phyloP scores from a whole-genome alignment of 441 rosid species.

The Flueggea neowawraea region DNA sequence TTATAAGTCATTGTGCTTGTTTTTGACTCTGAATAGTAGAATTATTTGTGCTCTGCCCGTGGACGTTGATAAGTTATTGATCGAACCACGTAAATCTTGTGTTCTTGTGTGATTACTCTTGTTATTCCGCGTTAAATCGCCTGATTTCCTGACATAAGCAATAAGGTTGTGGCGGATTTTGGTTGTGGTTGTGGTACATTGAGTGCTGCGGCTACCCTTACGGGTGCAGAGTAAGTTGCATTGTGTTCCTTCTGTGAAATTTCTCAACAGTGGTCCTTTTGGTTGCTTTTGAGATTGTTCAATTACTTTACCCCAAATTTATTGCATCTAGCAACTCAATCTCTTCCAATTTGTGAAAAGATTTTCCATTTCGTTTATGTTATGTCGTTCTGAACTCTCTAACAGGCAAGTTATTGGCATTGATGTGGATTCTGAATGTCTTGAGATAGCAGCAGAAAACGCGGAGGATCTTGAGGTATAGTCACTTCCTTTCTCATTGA shows the following conservation, averaged over 20 bases:
- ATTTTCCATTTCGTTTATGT: slow-evolving; percentile 5
- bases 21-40: too few species aligned
- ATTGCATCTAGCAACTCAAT: too few species aligned
- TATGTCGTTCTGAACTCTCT: slow-evolving; percentile 10
- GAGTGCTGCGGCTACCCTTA: slow-evolving; percentile 79
- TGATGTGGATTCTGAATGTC: slow-evolving; percentile 76
- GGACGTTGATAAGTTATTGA: too few species aligned
- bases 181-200: slow-evolving; percentile 96
- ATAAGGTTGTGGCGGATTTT: slow-evolving; percentile 86
- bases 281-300: too few species aligned
- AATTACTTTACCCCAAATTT: too few species aligned
- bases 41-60: too few species aligned
- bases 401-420: slow-evolving; percentile 74
- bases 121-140: too few species aligned
- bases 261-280: neutral
- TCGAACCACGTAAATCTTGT: too few species aligned
- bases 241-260: neutral
- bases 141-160: too few species aligned
- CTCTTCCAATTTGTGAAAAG: neutral
- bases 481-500: neutral
- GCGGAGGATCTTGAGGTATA: slow-evolving; percentile 85
- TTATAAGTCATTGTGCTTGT: too few species aligned
- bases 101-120: too few species aligned
- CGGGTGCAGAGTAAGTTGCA: slow-evolving; percentile 80
- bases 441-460: slow-evolving; percentile 67